Conservation (phyloP, 169 alveolate genomes). For the Cryptosporidium viatorum region DNA sequence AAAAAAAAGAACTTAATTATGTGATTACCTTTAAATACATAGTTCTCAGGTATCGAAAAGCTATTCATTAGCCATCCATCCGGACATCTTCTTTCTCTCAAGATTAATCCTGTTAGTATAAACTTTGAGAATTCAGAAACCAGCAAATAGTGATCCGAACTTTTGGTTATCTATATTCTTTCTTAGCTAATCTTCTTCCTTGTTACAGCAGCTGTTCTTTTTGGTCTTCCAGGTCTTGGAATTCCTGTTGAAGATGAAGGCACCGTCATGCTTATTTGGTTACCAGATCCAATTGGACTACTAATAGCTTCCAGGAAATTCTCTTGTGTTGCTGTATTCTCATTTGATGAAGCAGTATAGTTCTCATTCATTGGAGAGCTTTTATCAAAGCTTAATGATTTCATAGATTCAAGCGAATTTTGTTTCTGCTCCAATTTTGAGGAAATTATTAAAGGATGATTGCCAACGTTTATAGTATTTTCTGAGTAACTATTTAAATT, state of each 20-base stretch:
- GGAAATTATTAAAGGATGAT: background rate
- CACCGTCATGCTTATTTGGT: background rate
- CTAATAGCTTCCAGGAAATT: background rate
- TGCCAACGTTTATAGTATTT: background rate
- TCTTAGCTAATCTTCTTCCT: background rate
- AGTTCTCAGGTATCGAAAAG: background rate
- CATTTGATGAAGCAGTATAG: background rate
- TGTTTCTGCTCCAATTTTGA: background rate
- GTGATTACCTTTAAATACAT: background rate
- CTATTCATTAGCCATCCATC: background rate
- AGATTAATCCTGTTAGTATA: background rate
- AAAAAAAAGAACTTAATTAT: background rate
- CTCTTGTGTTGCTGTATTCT: background rate
- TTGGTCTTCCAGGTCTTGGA: conserved; percentile 46
- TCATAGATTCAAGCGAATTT: background rate
- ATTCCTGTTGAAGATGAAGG: conserved; percentile 20
- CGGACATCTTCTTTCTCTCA: background rate
- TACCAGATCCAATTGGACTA: background rate
- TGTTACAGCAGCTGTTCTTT: background rate
- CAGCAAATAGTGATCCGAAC: background rate
- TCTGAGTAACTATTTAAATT: background rate
- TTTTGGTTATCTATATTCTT: too few relatives aligned
- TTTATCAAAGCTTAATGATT: background rate
- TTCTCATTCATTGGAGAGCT: background rate
- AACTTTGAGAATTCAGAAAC: background rate